Conservation (phyloP, 306 rosid genomes). For the Quercus robur region DNA sequence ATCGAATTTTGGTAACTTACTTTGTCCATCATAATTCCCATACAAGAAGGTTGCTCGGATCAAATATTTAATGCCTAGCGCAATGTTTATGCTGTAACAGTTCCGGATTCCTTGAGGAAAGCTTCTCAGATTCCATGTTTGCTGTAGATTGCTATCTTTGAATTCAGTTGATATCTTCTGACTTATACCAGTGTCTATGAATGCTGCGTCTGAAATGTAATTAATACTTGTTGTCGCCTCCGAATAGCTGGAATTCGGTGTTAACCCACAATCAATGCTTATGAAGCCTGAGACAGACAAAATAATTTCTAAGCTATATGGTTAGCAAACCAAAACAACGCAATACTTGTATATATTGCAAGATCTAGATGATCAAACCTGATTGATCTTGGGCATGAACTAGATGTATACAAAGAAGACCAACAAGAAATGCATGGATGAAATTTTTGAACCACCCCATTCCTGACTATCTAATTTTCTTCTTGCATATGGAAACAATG, state of each 20-base stretch:
- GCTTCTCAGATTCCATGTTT: neutral
- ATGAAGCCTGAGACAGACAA: neutral
- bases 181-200: constrained; percentile 13
- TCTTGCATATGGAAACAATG: too few relatives aligned
- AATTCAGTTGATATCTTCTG: neutral
- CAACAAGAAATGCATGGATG: too few relatives aligned
- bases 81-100: too few relatives aligned
- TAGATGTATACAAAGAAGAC: too few relatives aligned
- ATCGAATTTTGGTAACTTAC: constrained; percentile 26
- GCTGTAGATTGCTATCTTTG: neutral
- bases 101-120: too few relatives aligned
- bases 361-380: neutral
- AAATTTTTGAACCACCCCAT: too few relatives aligned
- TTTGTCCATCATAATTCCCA: constrained; percentile 20
- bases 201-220: constrained; percentile 20
- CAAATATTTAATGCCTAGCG: too few relatives aligned
- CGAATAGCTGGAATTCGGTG: neutral
- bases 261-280: constrained; percentile 28
- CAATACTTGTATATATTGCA: neutral
- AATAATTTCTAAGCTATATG: neutral
- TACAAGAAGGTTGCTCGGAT: too few relatives aligned
- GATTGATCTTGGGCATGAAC: neutral
- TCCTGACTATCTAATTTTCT: too few relatives aligned
- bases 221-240: constrained; percentile 13
- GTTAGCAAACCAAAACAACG: neutral